Evolutionary conservation across 371 early-diverging fungal species (phyloP).

Genomic region (Conidiobolus incongruus): DNA sequence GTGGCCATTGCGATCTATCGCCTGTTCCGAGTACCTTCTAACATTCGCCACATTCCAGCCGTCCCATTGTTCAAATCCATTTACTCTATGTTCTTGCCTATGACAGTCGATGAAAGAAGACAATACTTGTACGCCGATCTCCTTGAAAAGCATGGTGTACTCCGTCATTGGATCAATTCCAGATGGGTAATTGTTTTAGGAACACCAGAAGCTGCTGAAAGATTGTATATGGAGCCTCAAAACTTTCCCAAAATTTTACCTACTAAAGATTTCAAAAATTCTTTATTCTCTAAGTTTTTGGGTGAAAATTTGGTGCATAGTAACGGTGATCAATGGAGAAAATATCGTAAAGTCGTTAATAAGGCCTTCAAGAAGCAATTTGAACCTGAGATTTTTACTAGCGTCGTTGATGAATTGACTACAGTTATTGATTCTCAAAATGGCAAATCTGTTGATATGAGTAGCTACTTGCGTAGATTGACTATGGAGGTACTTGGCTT

Average conservation of each 20-base stretch:
- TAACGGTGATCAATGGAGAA: neutral
- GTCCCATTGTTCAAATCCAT: neutral
- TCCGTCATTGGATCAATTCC: neutral
- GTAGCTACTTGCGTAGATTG: neutral
- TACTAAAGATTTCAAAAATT: neutral
- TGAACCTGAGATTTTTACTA: neutral
- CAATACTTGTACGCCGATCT: neutral
- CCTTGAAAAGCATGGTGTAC: neutral
- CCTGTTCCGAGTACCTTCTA: neutral
- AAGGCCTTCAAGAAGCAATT: conserved; percentile 4
- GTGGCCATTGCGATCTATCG: neutral
- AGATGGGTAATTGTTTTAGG: neutral
- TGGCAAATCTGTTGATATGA: neutral
- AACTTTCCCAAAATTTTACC: conserved; percentile 1
- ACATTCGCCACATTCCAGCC: neutral
- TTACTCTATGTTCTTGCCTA: neutral
- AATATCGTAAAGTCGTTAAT: conserved; percentile 4
- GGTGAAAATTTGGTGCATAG: neutral
- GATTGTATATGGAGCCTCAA: neutral
- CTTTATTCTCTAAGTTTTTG: neutral
- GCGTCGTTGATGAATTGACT: neutral
- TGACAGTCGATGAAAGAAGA: neutral
- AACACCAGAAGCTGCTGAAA: neutral
- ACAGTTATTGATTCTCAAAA: neutral
- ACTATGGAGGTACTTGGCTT: neutral